Percentiles rank a stretch among this genome's conserved stretches.
phyloP scores from a whole-genome alignment of 1,139 yeast species.

The Candida buenavistaensis region DNA sequence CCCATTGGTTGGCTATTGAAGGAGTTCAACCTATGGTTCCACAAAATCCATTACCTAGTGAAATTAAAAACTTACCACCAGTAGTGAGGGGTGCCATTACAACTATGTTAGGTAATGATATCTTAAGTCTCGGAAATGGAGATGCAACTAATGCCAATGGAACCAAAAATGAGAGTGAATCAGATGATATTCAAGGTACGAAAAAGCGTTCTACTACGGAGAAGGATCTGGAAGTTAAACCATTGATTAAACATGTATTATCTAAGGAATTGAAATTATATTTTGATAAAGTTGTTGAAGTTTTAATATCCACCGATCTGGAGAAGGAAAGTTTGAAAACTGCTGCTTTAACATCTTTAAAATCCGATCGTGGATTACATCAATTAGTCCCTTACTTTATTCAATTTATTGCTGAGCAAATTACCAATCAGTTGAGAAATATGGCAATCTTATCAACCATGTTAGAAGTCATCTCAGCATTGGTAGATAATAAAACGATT shows the following conservation, averaged over 20 bases:
- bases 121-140: constrained; percentile 26
- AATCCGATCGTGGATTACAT: constrained; percentile 94
- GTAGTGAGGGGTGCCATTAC: constrained; percentile 70
- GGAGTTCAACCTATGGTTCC: constrained; percentile 98
- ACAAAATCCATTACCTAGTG: constrained; percentile 87
- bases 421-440: constrained; percentile 82
- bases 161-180: constrained; percentile 18
- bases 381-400: constrained; percentile 95
- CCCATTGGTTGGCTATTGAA: constrained; percentile 98
- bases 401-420: constrained; percentile 94
- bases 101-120: constrained; percentile 44
- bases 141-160: no score
- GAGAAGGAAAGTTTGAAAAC: constrained; percentile 61
- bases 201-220: constrained; percentile 33
- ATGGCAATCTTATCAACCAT: constrained; percentile 76
- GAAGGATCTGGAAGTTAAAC: constrained; percentile 78
- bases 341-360: constrained; percentile 81
- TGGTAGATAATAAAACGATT: constrained; percentile 80
- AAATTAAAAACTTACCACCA: constrained; percentile 66
- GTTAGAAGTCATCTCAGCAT: constrained; percentile 85
- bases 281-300: constrained; percentile 87
- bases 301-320: constrained; percentile 60
- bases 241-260: constrained; percentile 93
- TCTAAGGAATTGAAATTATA: constrained; percentile 92
- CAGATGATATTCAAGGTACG: constrained; percentile 19